A percentile compares a stretch with the other conserved stretches of the same genome.
Conservation (phyloP, 305 asterid species). For the Fraxinus latifolia region DNA sequence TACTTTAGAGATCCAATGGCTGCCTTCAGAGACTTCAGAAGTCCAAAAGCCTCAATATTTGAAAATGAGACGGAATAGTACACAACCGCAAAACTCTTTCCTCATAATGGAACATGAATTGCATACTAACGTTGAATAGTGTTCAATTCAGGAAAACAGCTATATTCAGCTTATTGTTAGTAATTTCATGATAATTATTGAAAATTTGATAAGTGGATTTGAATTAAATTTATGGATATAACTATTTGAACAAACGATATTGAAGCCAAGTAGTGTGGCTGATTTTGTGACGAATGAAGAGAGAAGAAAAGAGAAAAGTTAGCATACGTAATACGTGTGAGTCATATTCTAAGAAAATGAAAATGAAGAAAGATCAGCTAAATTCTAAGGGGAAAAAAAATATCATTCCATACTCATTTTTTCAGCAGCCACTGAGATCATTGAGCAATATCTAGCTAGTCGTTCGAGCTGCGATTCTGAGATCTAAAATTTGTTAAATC, state of each 20-base stretch:
- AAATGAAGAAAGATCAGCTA: not conserved
- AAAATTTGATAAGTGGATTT: not conserved
- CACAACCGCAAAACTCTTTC: not conserved
- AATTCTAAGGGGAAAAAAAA: not conserved
- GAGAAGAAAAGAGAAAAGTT: not conserved
- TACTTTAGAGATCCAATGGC: not conserved
- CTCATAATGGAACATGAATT: not conserved
- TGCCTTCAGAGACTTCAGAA: not conserved
- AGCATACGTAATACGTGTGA: not conserved
- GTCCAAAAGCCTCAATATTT: not conserved
- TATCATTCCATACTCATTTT: not conserved
- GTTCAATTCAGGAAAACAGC: not conserved
- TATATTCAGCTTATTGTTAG: not conserved
- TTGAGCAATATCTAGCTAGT: not conserved
- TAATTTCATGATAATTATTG: not conserved
- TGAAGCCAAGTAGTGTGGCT: not conserved
- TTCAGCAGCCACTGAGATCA: not conserved
- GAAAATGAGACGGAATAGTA: not conserved
- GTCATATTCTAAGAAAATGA: not conserved
- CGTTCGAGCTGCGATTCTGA: not conserved
- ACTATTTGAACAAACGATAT: not conserved
- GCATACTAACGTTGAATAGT: not conserved
- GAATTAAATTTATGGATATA: not conserved
- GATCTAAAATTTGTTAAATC: not conserved
- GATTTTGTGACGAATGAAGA: not conserved